phyloP scores from a whole-genome alignment of 1,284 basidiomycete species.

The Cystobasidium slooffiae region DNA sequence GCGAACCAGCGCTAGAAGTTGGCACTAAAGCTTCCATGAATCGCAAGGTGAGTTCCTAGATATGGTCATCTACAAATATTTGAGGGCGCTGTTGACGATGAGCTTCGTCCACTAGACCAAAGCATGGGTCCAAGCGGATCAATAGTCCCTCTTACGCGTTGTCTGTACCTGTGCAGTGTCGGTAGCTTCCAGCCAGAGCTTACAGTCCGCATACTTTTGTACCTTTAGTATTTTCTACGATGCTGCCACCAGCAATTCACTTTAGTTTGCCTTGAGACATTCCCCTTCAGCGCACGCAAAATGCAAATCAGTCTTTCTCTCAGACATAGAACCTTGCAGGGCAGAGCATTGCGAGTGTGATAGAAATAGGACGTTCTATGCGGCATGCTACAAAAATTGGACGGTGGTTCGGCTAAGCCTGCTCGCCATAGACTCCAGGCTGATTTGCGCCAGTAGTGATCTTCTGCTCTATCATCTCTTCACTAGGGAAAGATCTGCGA shows the following conservation, averaged over 20 bases:
- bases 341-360: no score
- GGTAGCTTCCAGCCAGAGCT: no score
- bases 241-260: no score
- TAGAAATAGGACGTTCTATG: no score
- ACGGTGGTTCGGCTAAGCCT: not conserved
- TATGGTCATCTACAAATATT: no score
- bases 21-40: conserved; percentile 1
- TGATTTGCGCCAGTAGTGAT: conserved; percentile 28
- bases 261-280: no score
- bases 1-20: not conserved
- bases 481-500: conserved; percentile 23
- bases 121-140: not conserved
- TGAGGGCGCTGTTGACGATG: not conserved
- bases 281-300: no score
- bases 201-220: no score
- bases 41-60: not conserved
- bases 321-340: no score
- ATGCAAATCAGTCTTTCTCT: no score
- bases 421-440: conserved; percentile 13
- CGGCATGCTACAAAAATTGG: not conserved
- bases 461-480: conserved; percentile 17
- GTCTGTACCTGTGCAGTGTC: no score
- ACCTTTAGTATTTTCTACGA: no score
- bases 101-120: not conserved
- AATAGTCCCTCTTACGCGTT: not conserved